A percentile compares a stretch with the other conserved stretches of the same genome.
These are phyloP conservation scores for Candida buenavistaensis DNA, from an alignment of 1,139 yeast species.

Conservation along the genomic window DNA sequence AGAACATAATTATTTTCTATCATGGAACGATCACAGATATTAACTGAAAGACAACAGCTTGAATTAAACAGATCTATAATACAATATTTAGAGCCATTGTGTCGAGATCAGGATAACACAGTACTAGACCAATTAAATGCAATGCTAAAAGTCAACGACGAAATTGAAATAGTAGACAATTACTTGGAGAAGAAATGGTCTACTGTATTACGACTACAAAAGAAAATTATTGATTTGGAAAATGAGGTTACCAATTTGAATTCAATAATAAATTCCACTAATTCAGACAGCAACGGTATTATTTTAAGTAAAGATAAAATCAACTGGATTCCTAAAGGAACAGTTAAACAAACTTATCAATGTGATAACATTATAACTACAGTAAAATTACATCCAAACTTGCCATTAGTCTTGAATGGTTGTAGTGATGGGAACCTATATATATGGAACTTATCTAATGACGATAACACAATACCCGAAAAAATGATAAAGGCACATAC, in stretches of 20 bases:
- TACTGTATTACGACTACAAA: slow-evolving; percentile 78
- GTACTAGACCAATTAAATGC: slow-evolving; percentile 14
- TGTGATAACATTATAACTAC: slow-evolving; percentile 57
- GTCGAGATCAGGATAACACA: slow-evolving; percentile 13
- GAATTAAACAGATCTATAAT: slow-evolving; percentile 59
- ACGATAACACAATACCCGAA: slow-evolving; percentile 63
- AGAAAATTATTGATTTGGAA: slow-evolving; percentile 62
- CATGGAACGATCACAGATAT: slow-evolving; percentile 21
- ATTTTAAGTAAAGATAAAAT: slow-evolving; percentile 33
- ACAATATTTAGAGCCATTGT: slow-evolving; percentile 49
- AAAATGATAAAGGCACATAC: slow-evolving; percentile 75
- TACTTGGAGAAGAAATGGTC: slow-evolving; percentile 87
- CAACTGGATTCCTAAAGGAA: slow-evolving; percentile 67
- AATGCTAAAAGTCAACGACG: slow-evolving; percentile 12
- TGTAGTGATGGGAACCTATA: slow-evolving; percentile 74
- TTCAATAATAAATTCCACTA: slow-evolving; percentile 21
- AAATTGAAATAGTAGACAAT: slow-evolving; percentile 37
- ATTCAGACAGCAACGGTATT: slow-evolving; percentile 7
- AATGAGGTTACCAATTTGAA: slow-evolving; percentile 43
- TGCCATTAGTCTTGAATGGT: slow-evolving; percentile 67
- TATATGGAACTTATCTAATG: slow-evolving; percentile 65
- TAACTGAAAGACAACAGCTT: slow-evolving; percentile 50
- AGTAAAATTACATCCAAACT: slow-evolving; percentile 69
- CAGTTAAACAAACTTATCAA: slow-evolving; percentile 54
- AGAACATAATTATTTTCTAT: background rate